Conservation (phyloP, 106 monocot genomes). For the Dendrobium officinale region DNA sequence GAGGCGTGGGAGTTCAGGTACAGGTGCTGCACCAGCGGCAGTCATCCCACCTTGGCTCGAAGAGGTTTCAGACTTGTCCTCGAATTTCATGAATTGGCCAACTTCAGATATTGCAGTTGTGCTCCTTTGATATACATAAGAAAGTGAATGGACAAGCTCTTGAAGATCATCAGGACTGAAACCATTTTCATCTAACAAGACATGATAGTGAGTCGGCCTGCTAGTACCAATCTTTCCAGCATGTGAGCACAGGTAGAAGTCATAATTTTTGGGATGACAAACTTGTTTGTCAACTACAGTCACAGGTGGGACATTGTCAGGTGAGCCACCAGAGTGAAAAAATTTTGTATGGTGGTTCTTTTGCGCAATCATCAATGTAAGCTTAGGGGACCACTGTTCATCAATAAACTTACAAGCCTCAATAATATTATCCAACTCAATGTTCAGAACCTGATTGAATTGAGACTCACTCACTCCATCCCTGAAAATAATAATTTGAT, state of each 20-base stretch:
- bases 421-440: too few relatives aligned
- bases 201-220: conserved; percentile 89
- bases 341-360: too few relatives aligned
- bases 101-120: conserved; percentile 67
- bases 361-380: conserved; percentile 9
- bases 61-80: too few relatives aligned
- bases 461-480: conserved; percentile 8
- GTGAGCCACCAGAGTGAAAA: neutral
- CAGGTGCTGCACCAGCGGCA: too few relatives aligned
- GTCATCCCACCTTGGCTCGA: too few relatives aligned
- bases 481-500: too few relatives aligned
- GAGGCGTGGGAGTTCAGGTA: too few relatives aligned
- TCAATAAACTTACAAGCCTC: too few relatives aligned
- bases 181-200: conserved; percentile 69
- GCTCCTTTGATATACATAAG: conserved; percentile 87
- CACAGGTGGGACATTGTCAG: conserved; percentile 95
- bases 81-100: too few relatives aligned
- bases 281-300: conserved; percentile 86
- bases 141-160: conserved; percentile 86
- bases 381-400: too few relatives aligned
- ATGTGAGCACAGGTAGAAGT: conserved; percentile 95
- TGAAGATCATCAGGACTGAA: conserved; percentile 77
- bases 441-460: too few relatives aligned
- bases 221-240: conserved; percentile 95
- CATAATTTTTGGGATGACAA: conserved; percentile 89